phyloP scores from a whole-genome alignment of 495 filamentous ascomycete genomes.

The Extremus antarcticus region DNA sequence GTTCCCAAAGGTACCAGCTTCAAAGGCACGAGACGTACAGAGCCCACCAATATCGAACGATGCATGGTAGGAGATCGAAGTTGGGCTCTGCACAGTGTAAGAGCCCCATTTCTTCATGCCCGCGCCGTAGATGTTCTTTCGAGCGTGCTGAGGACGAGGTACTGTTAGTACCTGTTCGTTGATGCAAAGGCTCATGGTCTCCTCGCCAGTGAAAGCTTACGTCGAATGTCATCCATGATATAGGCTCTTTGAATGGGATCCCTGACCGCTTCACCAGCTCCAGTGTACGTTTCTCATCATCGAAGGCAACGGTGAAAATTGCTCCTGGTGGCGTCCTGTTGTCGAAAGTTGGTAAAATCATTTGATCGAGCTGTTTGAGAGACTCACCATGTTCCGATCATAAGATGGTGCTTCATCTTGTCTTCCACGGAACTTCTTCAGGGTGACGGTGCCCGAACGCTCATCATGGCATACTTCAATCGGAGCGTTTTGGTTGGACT shows the following conservation, averaged over 20 bases:
- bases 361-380: neutral
- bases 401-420: conserved; percentile 24
- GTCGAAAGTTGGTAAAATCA: neutral
- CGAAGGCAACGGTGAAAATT: conserved; percentile 75
- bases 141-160: conserved; percentile 48
- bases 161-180: neutral
- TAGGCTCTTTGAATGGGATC: conserved; percentile 69
- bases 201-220: conserved; percentile 34
- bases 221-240: conserved; percentile 85
- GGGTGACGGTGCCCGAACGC: too few species aligned
- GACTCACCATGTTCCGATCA: conserved; percentile 23
- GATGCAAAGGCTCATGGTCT: neutral
- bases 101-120: conserved; percentile 86
- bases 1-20: neutral
- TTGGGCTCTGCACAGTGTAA: conserved; percentile 64
- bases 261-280: conserved; percentile 65
- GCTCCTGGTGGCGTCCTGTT: conserved; percentile 69
- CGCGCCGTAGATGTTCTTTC: conserved; percentile 75
- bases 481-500: neutral
- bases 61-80: conserved; percentile 61
- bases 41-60: conserved; percentile 60
- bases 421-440: too few species aligned
- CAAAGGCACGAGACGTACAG: conserved; percentile 33
- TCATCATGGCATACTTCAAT: too few species aligned
- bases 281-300: conserved; percentile 61